A percentile compares a stretch with the other conserved stretches of the same genome.
Conservation (phyloP, 805 yeast genomes). For the Cyberlindnera xylosilytica region DNA sequence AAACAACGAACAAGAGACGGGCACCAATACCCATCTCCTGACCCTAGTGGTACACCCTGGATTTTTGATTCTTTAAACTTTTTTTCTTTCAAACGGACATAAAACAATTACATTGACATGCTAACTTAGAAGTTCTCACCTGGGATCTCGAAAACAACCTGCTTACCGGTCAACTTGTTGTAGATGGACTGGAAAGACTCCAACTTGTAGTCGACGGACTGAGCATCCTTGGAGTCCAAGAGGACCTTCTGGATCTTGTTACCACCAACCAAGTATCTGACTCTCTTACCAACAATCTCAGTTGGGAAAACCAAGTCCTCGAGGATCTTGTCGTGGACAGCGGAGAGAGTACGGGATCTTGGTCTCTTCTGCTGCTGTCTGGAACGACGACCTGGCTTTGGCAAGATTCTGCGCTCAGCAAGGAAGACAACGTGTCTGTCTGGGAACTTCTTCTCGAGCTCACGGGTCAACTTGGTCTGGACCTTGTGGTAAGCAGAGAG, state of each 20-base stretch:
- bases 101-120: constrained; percentile 13
- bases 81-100: constrained; percentile 1
- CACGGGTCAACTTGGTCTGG: constrained; percentile 97
- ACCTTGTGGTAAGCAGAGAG: constrained; percentile 93
- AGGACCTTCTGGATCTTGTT: constrained; percentile 96
- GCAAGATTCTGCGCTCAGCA: constrained; percentile 99
- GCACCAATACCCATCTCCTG: constrained; percentile 8
- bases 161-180: constrained; percentile 99
- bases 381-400: constrained; percentile 96
- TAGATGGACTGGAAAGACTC: constrained; percentile 99
- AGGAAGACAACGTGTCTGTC: constrained; percentile 99
- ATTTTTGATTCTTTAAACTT: background rate
- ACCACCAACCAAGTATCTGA: constrained; percentile 98
- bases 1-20: constrained; percentile 3
- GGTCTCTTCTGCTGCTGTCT: constrained; percentile 98
- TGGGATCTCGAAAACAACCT: constrained; percentile 96
- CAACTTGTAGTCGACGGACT: constrained; percentile 96
- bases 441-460: constrained; percentile 99
- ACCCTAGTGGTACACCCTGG: constrained; percentile 4
- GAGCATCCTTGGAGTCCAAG: constrained; percentile 96
- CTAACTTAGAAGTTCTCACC: constrained; percentile 42
- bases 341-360: constrained; percentile 98
- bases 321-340: constrained; percentile 97
- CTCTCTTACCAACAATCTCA: constrained; percentile 98
- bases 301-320: constrained; percentile 99